A percentile compares a stretch with the other conserved stretches of the same genome.
phyloP scores from a whole-genome alignment of 2,329 filamentous ascomycete genomes.

The Aspergillus carbonarius region DNA sequence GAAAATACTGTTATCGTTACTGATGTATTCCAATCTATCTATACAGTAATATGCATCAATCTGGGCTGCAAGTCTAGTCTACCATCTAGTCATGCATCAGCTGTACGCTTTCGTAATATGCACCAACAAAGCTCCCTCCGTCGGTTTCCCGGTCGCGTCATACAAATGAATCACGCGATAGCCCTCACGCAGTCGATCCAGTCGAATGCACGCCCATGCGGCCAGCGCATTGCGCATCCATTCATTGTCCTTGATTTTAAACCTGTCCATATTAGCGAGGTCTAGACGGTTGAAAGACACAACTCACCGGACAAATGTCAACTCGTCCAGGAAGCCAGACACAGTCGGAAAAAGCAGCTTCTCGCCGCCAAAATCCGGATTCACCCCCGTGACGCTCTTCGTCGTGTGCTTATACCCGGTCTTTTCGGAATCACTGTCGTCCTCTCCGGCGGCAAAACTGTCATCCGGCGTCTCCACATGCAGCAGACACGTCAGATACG shows the following conservation, averaged over 20 bases:
- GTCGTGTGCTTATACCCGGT: constrained; percentile 60
- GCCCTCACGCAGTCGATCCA: constrained; percentile 75
- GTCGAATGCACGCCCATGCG: constrained; percentile 83
- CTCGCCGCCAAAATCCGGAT: constrained; percentile 65
- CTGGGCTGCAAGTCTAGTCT: too few species aligned
- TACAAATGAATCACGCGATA: constrained; percentile 75
- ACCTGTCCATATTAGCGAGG: constrained; percentile 44
- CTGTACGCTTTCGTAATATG: constrained; percentile 61
- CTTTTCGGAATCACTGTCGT: constrained; percentile 41
- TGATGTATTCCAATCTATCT: too few species aligned
- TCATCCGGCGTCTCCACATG: constrained; percentile 70
- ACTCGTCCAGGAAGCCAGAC: constrained; percentile 62
- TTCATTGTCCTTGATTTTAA: constrained; percentile 87
- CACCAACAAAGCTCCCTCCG: constrained; percentile 70
- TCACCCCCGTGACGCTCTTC: constrained; percentile 54
- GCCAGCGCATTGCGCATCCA: constrained; percentile 74
- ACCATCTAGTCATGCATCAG: not conserved
- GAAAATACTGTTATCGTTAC: too few species aligned
- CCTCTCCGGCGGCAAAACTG: constrained; percentile 48
- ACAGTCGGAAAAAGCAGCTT: constrained; percentile 58
- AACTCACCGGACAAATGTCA: constrained; percentile 72
- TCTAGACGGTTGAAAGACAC: constrained; percentile 9
- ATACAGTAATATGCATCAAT: too few species aligned
- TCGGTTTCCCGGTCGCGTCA: constrained; percentile 65
- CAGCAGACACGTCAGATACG: constrained; percentile 75